Evolutionary conservation across 148 eudicot species (phyloP).

Genomic region (Vaccinium corymbosum): DNA sequence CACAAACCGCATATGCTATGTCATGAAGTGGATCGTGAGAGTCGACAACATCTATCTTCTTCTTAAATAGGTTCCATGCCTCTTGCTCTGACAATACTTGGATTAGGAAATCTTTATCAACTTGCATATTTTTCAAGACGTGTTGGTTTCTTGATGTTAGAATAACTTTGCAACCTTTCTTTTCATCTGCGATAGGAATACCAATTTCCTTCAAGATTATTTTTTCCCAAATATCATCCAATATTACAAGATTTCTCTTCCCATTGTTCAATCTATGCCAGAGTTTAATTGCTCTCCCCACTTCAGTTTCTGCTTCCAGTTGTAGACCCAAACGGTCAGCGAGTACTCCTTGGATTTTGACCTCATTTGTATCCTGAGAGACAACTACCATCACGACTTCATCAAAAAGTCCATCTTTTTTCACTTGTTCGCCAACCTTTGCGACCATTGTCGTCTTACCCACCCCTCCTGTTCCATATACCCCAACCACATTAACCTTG

Average conservation of each 20-base stretch:
- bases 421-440: conserved; percentile 3
- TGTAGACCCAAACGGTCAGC: neutral
- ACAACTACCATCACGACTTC: neutral
- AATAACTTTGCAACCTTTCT: conserved; percentile 16
- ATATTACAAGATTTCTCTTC: conserved; percentile 11
- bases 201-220: neutral
- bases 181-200: neutral
- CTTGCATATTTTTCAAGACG: neutral
- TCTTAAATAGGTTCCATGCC: conserved; percentile 10
- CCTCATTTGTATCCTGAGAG: neutral
- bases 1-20: neutral
- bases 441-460: conserved; percentile 11
- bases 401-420: neutral
- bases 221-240: conserved; percentile 24
- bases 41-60: neutral
- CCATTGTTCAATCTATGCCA: conserved; percentile 7
- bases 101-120: neutral
- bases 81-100: neutral
- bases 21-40: neutral
- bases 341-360: conserved; percentile 5
- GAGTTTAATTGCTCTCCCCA: neutral
- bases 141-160: conserved; percentile 9
- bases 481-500: neutral
- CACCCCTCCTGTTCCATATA: conserved; percentile 12
- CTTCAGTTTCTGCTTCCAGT: neutral